Percentiles rank a stretch among this genome's conserved stretches.
Evolutionary conservation across 2,329 filamentous ascomycete species (phyloP).

Genomic region (Aspergillus viridinutans): DNA sequence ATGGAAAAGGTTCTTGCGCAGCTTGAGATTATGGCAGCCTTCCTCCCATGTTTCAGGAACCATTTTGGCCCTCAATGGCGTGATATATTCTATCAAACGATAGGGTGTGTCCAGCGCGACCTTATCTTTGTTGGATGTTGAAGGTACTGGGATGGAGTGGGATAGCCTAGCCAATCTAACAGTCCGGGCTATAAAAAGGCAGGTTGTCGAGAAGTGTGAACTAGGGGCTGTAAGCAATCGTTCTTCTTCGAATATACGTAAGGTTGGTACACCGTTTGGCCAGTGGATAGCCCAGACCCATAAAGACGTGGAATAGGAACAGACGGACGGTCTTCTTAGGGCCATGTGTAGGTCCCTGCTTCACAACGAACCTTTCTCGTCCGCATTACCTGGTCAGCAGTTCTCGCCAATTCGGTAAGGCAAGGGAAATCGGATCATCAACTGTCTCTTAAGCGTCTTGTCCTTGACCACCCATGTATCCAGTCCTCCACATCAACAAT

Average conservation of each 20-base stretch:
- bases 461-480: constrained; percentile 7
- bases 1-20: constrained; percentile 18
- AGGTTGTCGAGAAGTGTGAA: constrained; percentile 8
- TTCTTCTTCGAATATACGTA: not conserved
- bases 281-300: constrained; percentile 23
- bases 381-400: constrained; percentile 20
- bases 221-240: not conserved
- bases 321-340: constrained; percentile 22
- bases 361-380: constrained; percentile 29
- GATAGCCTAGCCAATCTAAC: constrained; percentile 5
- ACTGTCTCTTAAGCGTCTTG: not conserved
- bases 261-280: constrained; percentile 14
- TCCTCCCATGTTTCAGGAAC: constrained; percentile 19
- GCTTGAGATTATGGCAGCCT: too few species aligned
- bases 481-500: constrained; percentile 12
- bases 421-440: constrained; percentile 20
- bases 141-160: constrained; percentile 2
- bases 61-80: constrained; percentile 14
- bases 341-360: constrained; percentile 25
- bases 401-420: constrained; percentile 22
- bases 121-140: not conserved
- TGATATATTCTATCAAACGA: constrained; percentile 19
- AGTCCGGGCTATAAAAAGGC: constrained; percentile 2
- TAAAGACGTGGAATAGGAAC: constrained; percentile 22
- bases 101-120: constrained; percentile 7